Percentiles rank a stretch among this genome's conserved stretches.
Evolutionary conservation across 2,329 filamentous ascomycete species (phyloP).

Genomic region (Plectosphaerella cucumerina): DNA sequence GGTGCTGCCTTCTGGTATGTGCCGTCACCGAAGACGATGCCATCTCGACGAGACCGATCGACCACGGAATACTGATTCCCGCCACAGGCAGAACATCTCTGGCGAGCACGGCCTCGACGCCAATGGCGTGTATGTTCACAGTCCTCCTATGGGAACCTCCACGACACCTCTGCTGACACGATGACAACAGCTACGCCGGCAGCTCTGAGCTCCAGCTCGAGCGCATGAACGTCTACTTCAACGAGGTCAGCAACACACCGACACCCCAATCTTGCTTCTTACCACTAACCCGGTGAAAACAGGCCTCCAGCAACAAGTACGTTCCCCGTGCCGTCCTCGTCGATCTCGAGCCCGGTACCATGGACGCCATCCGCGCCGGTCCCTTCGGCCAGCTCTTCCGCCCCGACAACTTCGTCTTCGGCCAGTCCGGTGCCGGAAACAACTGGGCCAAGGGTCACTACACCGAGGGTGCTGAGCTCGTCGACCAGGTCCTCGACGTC

Average conservation of each 20-base stretch:
- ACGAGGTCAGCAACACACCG: constrained; percentile 46
- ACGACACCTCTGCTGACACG: constrained; percentile 4
- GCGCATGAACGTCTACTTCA: constrained; percentile 99
- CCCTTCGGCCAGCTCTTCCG: constrained; percentile 99
- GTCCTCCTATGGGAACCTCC: neutral
- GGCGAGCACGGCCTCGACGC: constrained; percentile 95
- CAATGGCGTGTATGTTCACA: constrained; percentile 77
- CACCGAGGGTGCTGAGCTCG: constrained; percentile 98
- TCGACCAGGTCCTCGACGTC: constrained; percentile 96
- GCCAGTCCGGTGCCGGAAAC: constrained; percentile 99
- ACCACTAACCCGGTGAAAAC: constrained; percentile 7
- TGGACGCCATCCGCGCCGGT: constrained; percentile 97
- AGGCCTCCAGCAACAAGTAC: constrained; percentile 98
- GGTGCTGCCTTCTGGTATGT: constrained; percentile 98
- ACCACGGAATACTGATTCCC: constrained; percentile 29
- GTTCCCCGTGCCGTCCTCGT: constrained; percentile 98
- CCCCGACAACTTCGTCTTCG: constrained; percentile 99
- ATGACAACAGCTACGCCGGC: constrained; percentile 78
- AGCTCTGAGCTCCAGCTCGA: constrained; percentile 98
- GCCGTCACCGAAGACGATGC: constrained; percentile 6
- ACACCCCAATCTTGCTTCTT: neutral
- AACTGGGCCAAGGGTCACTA: constrained; percentile 99
- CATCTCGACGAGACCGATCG: constrained; percentile 1
- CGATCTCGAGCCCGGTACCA: constrained; percentile 98
- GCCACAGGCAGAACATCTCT: constrained; percentile 70